A percentile compares a stretch with the other conserved stretches of the same genome.
Conservation (phyloP, 2,329 filamentous ascomycete species). For the Xylaria multiplex region DNA sequence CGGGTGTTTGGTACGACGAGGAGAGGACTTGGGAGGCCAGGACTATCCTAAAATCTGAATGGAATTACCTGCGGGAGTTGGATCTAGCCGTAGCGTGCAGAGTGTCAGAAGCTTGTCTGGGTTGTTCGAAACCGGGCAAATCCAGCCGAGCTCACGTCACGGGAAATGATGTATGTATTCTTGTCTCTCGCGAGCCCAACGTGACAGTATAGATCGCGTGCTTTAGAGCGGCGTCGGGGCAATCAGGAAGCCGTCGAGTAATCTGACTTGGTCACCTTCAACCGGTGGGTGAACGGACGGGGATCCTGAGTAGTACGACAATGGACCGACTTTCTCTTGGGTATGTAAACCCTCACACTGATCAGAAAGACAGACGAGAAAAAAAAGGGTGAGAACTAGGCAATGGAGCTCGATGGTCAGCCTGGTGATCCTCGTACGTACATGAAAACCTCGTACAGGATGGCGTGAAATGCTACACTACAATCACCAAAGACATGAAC, state of each 20-base stretch:
- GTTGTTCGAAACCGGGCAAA: constrained; percentile 25
- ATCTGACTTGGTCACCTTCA: constrained; percentile 31
- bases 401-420: constrained; percentile 20
- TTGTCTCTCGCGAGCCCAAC: constrained; percentile 20
- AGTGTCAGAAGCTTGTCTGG: constrained; percentile 14
- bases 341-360: constrained; percentile 14
- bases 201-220: constrained; percentile 16
- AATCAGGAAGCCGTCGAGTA: constrained; percentile 15
- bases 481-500: constrained; percentile 15
- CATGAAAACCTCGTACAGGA: constrained; percentile 31
- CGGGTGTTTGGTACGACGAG: constrained; percentile 28
- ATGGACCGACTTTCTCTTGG: constrained; percentile 24
- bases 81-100: constrained; percentile 27
- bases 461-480: constrained; percentile 25
- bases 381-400: not conserved
- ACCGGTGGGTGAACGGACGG: constrained; percentile 35
- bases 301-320: constrained; percentile 31
- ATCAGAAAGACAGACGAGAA: constrained; percentile 3
- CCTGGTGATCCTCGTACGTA: constrained; percentile 29
- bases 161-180: constrained; percentile 19
- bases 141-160: constrained; percentile 26
- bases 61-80: constrained; percentile 26
- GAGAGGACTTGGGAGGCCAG: constrained; percentile 13
- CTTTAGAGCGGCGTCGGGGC: constrained; percentile 16
- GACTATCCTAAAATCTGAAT: constrained; percentile 4